These are phyloP conservation scores for Pulveroboletus sp. DNA, from an alignment of 768 basidiomycete genomes.

Conservation along the genomic window DNA sequence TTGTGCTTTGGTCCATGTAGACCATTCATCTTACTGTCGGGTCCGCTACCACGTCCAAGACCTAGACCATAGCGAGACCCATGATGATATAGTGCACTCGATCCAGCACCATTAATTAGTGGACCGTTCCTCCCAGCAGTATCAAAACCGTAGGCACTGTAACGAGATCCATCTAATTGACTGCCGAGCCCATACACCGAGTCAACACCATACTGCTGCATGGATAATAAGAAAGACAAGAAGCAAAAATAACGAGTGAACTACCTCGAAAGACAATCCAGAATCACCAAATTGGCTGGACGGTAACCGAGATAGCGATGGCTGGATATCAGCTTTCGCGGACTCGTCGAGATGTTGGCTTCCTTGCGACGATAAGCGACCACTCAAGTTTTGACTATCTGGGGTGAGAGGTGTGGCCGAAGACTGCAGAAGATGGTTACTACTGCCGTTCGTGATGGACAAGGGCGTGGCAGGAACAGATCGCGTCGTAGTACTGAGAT, in stretches of 20 bases:
- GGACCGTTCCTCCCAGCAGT: conserved; percentile 36
- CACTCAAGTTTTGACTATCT: conserved; percentile 55
- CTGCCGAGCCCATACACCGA: conserved; percentile 44
- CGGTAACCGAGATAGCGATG: conserved; percentile 66
- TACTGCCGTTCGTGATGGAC: conserved; percentile 42
- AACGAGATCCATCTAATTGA: conserved; percentile 49
- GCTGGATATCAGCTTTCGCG: conserved; percentile 54
- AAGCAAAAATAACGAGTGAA: conserved; percentile 15
- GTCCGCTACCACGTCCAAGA: conserved; percentile 48
- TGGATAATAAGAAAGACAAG: conserved; percentile 6
- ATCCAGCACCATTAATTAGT: conserved; percentile 43
- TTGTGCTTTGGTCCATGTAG: conserved; percentile 93
- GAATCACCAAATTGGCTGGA: conserved; percentile 54
- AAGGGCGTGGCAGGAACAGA: conserved; percentile 84
- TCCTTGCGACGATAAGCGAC: conserved; percentile 52
- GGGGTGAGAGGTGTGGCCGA: conserved; percentile 60
- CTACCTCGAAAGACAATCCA: conserved; percentile 54
- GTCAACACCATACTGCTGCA: conserved; percentile 55
- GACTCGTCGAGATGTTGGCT: conserved; percentile 46
- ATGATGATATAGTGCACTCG: conserved; percentile 74
- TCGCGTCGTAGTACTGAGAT: conserved; percentile 56
- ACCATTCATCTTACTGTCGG: conserved; percentile 84
- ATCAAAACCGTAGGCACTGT: conserved; percentile 57
- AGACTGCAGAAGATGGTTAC: conserved; percentile 53
- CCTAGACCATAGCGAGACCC: conserved; percentile 73